Evolutionary conservation across 768 basidiomycete genomes (phyloP).

Genomic region (Trametes villosa): DNA sequence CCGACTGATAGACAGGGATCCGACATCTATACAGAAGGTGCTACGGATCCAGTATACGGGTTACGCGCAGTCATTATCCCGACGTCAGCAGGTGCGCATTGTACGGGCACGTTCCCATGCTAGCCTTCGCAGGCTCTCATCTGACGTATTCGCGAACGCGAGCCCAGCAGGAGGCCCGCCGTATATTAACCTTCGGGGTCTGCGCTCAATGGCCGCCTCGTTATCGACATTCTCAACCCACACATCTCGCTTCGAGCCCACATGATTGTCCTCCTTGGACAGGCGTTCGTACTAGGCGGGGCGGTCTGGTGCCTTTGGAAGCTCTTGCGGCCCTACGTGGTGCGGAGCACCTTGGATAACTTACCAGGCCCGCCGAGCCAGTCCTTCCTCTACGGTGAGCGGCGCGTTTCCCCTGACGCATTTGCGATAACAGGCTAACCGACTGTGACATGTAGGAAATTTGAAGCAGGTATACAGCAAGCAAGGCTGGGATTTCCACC

Average conservation of each 20-base stretch:
- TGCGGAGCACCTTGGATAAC: slow-evolving; percentile 17
- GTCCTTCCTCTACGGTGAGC: slow-evolving; percentile 23
- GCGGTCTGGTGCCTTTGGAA: slow-evolving; percentile 19
- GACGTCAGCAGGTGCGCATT: not conserved
- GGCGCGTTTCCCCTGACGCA: not conserved
- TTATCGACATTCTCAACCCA: not conserved
- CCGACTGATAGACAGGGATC: not conserved
- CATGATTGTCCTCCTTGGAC: not conserved
- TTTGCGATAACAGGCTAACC: not conserved
- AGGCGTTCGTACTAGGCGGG: not conserved
- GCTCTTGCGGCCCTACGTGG: slow-evolving; percentile 5
- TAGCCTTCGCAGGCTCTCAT: too few relatives aligned
- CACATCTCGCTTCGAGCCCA: not conserved
- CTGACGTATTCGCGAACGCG: too few relatives aligned
- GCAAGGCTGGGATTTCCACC: slow-evolving; percentile 16
- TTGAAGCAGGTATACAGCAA: slow-evolving; percentile 9
- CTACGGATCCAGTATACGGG: not conserved
- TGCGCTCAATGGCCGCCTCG: too few relatives aligned
- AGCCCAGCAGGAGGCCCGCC: not conserved
- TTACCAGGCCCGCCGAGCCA: slow-evolving; percentile 23
- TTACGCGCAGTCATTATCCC: not conserved
- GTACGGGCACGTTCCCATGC: not conserved
- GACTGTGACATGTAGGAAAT: slow-evolving; percentile 10
- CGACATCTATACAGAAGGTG: not conserved
- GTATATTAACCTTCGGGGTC: not conserved